A percentile compares a stretch with the other conserved stretches of the same genome.
These are phyloP conservation scores for Boletus holoroseus DNA, from an alignment of 1,284 basidiomycete species.

Conservation along the genomic window DNA sequence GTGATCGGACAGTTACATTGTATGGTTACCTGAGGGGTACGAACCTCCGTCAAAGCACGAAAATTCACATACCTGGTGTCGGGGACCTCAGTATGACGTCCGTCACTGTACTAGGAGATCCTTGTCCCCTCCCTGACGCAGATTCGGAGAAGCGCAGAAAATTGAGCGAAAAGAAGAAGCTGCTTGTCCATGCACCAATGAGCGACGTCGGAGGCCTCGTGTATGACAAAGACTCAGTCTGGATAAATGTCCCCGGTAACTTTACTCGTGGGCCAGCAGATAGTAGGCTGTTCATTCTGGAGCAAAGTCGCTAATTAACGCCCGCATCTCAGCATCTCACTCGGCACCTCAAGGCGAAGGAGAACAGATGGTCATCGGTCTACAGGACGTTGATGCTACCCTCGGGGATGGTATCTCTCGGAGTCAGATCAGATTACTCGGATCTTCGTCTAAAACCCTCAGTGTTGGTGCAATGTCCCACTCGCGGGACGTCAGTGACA, in stretches of 20 bases:
- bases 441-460: conserved; percentile 65
- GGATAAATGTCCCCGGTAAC: conserved; percentile 94
- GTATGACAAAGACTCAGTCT: conserved; percentile 98
- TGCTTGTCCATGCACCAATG: conserved; percentile 96
- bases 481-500: conserved; percentile 31
- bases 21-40: conserved; percentile 96
- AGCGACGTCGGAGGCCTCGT: conserved; percentile 95
- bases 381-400: conserved; percentile 83
- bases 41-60: conserved; percentile 76
- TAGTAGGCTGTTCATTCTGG: conserved; percentile 37
- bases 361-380: conserved; percentile 94
- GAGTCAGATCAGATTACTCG: conserved; percentile 84
- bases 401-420: conserved; percentile 80
- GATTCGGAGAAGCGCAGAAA: conserved; percentile 91
- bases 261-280: conserved; percentile 72
- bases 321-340: conserved; percentile 28
- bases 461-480: conserved; percentile 22
- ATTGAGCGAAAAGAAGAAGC: conserved; percentile 91
- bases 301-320: conserved; percentile 11
- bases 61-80: conserved; percentile 92
- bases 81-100: conserved; percentile 79
- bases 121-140: conserved; percentile 89
- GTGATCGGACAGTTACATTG: conserved; percentile 84
- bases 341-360: conserved; percentile 77
- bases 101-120: conserved; percentile 79